phyloP scores from a whole-genome alignment of 2,329 filamentous ascomycete species.

The Incumbomyces delicatus region DNA sequence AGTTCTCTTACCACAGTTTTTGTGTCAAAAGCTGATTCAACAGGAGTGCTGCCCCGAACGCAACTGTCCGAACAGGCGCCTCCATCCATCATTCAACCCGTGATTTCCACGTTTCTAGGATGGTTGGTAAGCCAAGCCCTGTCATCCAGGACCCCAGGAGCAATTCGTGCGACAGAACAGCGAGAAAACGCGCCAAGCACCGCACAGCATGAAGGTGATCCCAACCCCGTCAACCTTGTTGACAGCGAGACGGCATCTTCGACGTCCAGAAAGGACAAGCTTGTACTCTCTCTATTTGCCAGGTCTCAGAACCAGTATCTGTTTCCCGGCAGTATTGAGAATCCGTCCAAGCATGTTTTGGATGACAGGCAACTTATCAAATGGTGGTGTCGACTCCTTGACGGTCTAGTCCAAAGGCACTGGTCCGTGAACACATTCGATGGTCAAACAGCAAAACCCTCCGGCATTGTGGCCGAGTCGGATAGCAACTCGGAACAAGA shows the following conservation, averaged over 20 bases:
- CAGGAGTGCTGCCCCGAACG: constrained; percentile 67
- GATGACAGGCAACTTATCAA: constrained; percentile 82
- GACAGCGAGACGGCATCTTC: neutral
- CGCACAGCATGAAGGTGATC: neutral
- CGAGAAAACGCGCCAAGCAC: neutral
- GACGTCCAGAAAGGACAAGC: constrained; percentile 25
- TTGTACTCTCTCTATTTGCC: constrained; percentile 83
- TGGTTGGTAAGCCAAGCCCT: constrained; percentile 52
- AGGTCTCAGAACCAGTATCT: constrained; percentile 87
- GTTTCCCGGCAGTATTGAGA: constrained; percentile 83
- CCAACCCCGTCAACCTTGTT: neutral
- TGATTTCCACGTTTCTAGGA: constrained; percentile 65
- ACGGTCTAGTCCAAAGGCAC: constrained; percentile 54
- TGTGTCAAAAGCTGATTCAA: constrained; percentile 94
- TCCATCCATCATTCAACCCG: constrained; percentile 56
- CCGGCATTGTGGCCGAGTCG: constrained; percentile 18
- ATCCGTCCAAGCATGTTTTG: constrained; percentile 76
- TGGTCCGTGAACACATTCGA: constrained; percentile 28
- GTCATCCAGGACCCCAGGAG: neutral
- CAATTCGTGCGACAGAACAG: neutral
- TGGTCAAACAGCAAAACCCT: constrained; percentile 13
- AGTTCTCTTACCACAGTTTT: constrained; percentile 75
- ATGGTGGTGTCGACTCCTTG: constrained; percentile 89
- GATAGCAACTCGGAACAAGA: neutral
- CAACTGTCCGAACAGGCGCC: constrained; percentile 48